Evolutionary conservation across 164 flowering plant species (phyloP), one percentile per base, ranked within the genome.

Genomic region (Brasenia schreberi): DNA sequence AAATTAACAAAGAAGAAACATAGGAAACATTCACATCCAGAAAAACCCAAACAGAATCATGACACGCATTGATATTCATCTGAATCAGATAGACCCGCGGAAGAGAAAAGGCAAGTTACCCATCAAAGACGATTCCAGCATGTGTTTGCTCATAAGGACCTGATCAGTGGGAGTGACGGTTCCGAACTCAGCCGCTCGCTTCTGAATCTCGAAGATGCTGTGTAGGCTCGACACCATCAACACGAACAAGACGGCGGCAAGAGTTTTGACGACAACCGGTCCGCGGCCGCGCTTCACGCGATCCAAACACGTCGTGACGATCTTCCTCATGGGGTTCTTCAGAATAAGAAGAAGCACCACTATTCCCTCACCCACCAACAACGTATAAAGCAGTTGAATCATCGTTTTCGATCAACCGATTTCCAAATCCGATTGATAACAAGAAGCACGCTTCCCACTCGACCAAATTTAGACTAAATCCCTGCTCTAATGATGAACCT

Each of bases 101-200:
- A 23, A 23, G 27, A 23, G 27, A 23, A 23, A 23, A 5, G 16
- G 19, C 9, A 61, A 52, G 7, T 19, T 80, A 94, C 99, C 99
- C 93, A 94, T 84, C 42, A 89, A 86, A 61, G 97, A 84, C 42
- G 90, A 83, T 74, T 91, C 96, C 4, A 94, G 90, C 19, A 89
- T 82, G 69, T 82, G 87, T 43, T 66, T 79, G 65, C 84, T 76
- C 81, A 85, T 71, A 62, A 94, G 80, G 66, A 94, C 82, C 85
- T 94, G 91, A 80, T 94, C 96, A 60, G 97, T 91, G 6, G 95
- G 87, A 61, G 80, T 87, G 67, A 70, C 65, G 33, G 63, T 65
- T 5, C 75, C 90, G 5, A 80, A 78, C 6, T 78, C 86, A 64
- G 68, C 66, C 71, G 83, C 39, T 16, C 89, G 87, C 61, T 70